Evolutionary conservation across 2,329 filamentous ascomycete genomes (phyloP), one percentile per base, ranked within the genome.

Genomic region (Cyclaneusma minus): DNA sequence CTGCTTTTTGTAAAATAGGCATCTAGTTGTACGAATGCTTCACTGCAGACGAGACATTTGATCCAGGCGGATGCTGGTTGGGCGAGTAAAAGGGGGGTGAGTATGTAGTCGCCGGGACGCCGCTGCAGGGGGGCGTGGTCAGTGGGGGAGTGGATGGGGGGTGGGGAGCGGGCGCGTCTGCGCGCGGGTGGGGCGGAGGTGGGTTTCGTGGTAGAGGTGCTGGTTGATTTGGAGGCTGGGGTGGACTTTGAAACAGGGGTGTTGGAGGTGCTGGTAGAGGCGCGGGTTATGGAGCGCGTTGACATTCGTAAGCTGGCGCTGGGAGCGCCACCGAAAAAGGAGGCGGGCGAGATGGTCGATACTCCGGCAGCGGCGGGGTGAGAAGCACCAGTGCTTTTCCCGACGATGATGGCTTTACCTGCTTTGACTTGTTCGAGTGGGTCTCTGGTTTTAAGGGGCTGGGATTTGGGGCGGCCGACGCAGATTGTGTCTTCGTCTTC

Each of bases 1-100:
- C 82, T 77, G 25, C 78, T 73, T 27, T 77, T 71, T 1, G 85
- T 94, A 37, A 75, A 76, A 48, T 92, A 94, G 0, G 82, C 83
- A 36, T 95, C 79, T 21, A 71, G 64, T 49, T 95, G 87, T 5
- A 95, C 77, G 46, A 95, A 98, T 32, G 75, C 70, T 1, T 65
- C 64, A 25, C 69, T 67, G 54, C 89, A 98, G 14, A 79, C 83
- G 27, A 72, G 80, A 54, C 89, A 98, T 35, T 83, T 70, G 22
- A 92, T 80, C 87, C 85, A 95, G 44, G 61, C 83, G 60, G 59
- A 84, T 60, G 55, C 60, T 1, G 77, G 72, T 35, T 84, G 75
- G 0, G 73, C 71, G 1, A 94, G 68, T 1, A 94, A 62, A 8
- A 75, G 60, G 1, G 72, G 64, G 0, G 83, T 92, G 12, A 87